A percentile compares a stretch with the other conserved stretches of the same genome.
Evolutionary conservation across 208 protist genomes (phyloP).

Genomic region (Trypanosoma melophagium): DNA sequence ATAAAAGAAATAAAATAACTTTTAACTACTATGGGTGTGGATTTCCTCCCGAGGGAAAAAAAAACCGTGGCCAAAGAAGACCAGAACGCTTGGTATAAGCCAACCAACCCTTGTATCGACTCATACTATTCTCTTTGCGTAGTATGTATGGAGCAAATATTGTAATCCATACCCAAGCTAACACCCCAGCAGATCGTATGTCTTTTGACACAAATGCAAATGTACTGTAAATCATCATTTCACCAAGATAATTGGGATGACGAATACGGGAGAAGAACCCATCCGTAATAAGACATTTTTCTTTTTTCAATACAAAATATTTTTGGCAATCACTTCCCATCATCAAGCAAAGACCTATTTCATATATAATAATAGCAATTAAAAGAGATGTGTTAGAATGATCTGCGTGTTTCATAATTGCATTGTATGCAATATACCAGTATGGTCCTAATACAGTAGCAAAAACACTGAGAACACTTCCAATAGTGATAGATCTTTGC

Average conservation of each 20-base stretch:
- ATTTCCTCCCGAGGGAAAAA: constrained; percentile 9
- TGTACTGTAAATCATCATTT: constrained; percentile 87
- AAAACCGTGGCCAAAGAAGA: constrained; percentile 62
- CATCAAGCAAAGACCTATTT: constrained; percentile 70
- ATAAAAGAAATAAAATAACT: not conserved
- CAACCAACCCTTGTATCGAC: constrained; percentile 63
- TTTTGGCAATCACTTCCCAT: constrained; percentile 81
- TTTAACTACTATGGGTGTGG: not conserved
- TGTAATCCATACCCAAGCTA: constrained; percentile 60
- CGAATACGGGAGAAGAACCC: constrained; percentile 78
- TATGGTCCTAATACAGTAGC: constrained; percentile 68
- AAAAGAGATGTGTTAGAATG: constrained; percentile 48
- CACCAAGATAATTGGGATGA: constrained; percentile 88
- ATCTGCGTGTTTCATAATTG: constrained; percentile 52
- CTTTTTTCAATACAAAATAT: constrained; percentile 71
- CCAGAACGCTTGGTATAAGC: constrained; percentile 51
- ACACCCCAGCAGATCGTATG: constrained; percentile 51
- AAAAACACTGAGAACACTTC: constrained; percentile 43
- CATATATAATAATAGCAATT: constrained; percentile 54
- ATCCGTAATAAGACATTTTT: constrained; percentile 77
- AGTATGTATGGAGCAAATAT: constrained; percentile 82
- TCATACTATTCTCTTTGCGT: constrained; percentile 78
- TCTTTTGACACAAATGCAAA: constrained; percentile 72
- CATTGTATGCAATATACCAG: constrained; percentile 83
- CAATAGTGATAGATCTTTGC: constrained; percentile 67